Evolutionary conservation across 495 filamentous ascomycete species (phyloP).

Genomic region (Corynascus novoguineensis): DNA sequence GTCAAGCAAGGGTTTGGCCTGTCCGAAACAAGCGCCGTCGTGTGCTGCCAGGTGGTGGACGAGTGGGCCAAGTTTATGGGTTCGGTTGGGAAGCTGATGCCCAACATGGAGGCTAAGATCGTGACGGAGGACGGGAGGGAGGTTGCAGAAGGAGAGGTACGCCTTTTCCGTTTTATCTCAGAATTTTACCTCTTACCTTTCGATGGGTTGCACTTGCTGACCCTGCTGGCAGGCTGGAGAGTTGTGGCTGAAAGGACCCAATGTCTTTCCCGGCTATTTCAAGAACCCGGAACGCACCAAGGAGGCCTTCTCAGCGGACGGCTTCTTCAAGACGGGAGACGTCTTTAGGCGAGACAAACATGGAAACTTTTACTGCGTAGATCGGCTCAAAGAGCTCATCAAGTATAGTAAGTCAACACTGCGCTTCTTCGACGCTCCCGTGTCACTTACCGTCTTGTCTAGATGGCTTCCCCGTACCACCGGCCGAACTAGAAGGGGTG

Average conservation of each 20-base stretch:
- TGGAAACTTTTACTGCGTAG: constrained; percentile 59
- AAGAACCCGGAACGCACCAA: constrained; percentile 62
- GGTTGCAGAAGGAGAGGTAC: constrained; percentile 44
- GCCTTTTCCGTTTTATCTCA: constrained; percentile 5
- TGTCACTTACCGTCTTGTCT: background rate
- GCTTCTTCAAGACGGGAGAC: constrained; percentile 83
- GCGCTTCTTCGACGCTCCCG: background rate
- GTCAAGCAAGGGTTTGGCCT: constrained; percentile 59
- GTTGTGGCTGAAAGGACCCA: constrained; percentile 71
- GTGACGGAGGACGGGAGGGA: constrained; percentile 59
- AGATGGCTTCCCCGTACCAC: constrained; percentile 81
- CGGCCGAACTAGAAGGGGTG: constrained; percentile 81
- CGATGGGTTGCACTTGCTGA: background rate
- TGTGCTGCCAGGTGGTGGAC: constrained; percentile 59
- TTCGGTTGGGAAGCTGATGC: constrained; percentile 71
- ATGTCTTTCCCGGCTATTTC: constrained; percentile 72
- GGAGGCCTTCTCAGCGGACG: constrained; percentile 61
- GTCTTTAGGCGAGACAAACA: constrained; percentile 53
- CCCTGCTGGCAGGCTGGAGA: constrained; percentile 50
- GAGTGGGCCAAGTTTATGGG: constrained; percentile 76
- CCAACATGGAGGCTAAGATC: constrained; percentile 80
- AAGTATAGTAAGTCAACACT: constrained; percentile 60
- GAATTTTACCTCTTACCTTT: background rate
- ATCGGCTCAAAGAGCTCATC: constrained; percentile 86
- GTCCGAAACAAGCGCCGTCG: constrained; percentile 50